Conservation (phyloP, 768 basidiomycete species). For the Macrolepiota albuminosa region DNA sequence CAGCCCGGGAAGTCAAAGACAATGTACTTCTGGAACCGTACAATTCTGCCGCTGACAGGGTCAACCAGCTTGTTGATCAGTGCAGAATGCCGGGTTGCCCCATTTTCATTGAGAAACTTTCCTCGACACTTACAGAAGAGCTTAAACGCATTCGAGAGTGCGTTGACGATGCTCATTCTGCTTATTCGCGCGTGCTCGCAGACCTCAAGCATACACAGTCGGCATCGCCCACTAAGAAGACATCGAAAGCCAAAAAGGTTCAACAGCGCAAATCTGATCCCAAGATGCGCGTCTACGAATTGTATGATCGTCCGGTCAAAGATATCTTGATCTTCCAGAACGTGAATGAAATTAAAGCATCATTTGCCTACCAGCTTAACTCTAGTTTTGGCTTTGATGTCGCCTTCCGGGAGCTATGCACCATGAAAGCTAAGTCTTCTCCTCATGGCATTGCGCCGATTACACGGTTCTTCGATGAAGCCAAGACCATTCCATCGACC, state of each 20-base stretch:
- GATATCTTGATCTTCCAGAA: constrained; percentile 24
- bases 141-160: constrained; percentile 33
- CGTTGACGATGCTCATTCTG: constrained; percentile 23
- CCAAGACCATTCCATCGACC: constrained; percentile 26
- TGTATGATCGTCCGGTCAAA: constrained; percentile 24
- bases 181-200: constrained; percentile 15
- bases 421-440: constrained; percentile 47
- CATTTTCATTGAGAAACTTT: constrained; percentile 31
- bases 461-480: constrained; percentile 34
- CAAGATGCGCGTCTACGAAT: constrained; percentile 20
- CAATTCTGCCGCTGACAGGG: constrained; percentile 19
- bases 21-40: constrained; percentile 37
- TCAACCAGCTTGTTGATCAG: constrained; percentile 1
- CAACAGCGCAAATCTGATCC: constrained; percentile 20
- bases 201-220: neutral
- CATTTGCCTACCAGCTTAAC: constrained; percentile 41
- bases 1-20: constrained; percentile 12
- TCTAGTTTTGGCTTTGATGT: constrained; percentile 45
- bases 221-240: constrained; percentile 11
- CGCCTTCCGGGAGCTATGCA: constrained; percentile 48
- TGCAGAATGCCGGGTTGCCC: neutral
- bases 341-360: constrained; percentile 48
- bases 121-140: constrained; percentile 26
- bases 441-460: constrained; percentile 29
- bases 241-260: constrained; percentile 12